Conservation (phyloP, 108 stramenopile species). For the Craspedostauros australis region DNA sequence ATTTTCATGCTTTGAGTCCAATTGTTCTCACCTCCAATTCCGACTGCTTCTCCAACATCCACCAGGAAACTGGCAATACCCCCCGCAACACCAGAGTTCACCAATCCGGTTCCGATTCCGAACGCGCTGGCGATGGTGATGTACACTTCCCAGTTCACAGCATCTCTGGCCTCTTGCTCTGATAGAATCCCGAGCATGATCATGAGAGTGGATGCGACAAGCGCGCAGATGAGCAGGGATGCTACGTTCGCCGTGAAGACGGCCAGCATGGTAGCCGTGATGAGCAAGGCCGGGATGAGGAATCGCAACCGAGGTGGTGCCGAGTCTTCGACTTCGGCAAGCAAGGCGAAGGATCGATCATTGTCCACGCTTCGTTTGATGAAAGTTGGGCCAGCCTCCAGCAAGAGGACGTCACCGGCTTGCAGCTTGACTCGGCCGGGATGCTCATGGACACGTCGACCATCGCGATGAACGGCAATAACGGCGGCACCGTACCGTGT, state of each 20-base stretch:
- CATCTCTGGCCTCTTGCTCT: slow-evolving; percentile 75
- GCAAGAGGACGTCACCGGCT: slow-evolving; percentile 72
- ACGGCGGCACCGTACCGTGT: slow-evolving; percentile 82
- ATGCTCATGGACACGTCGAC: slow-evolving; percentile 70
- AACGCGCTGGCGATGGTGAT: slow-evolving; percentile 74
- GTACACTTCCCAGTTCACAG: slow-evolving; percentile 80
- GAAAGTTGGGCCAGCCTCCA: slow-evolving; percentile 83
- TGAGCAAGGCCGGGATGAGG: slow-evolving; percentile 57
- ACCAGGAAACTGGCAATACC: slow-evolving; percentile 57
- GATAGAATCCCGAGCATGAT: slow-evolving; percentile 65
- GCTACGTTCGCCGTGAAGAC: slow-evolving; percentile 41
- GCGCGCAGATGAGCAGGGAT: slow-evolving; percentile 52
- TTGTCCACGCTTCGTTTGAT: slow-evolving; percentile 47
- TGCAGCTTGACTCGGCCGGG: slow-evolving; percentile 78
- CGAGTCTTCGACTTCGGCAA: slow-evolving; percentile 82
- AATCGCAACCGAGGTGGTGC: slow-evolving; percentile 63
- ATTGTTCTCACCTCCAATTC: slow-evolving; percentile 40
- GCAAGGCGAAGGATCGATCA: slow-evolving; percentile 64
- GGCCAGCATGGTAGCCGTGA: slow-evolving; percentile 49
- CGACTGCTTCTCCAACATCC: slow-evolving; percentile 37
- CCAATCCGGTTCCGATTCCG: slow-evolving; percentile 74
- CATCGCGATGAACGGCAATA: slow-evolving; percentile 79
- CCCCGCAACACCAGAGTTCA: slow-evolving; percentile 72
- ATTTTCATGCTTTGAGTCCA: background rate
- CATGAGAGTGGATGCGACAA: slow-evolving; percentile 58